Evolutionary conservation across 2,329 filamentous ascomycete genomes (phyloP).

Genomic region (Trichoderma brevicompactum): DNA sequence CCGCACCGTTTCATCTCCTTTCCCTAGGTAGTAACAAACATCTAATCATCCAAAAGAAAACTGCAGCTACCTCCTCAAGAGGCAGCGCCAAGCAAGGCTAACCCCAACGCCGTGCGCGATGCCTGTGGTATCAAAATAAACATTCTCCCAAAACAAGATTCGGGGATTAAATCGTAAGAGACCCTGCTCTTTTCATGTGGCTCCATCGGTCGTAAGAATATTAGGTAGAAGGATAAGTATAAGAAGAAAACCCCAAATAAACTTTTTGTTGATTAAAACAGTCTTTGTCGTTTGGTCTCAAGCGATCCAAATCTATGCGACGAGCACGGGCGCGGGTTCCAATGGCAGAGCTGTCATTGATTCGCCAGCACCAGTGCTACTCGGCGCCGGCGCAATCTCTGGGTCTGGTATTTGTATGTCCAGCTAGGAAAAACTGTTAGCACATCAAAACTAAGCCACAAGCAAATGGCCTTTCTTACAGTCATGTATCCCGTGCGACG

Average conservation of each 20-base stretch:
- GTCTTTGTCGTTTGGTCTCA: slow-evolving; percentile 3
- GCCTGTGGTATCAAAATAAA: slow-evolving; percentile 30
- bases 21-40: not conserved
- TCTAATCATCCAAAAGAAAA: slow-evolving; percentile 24
- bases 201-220: slow-evolving; percentile 23
- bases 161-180: slow-evolving; percentile 23
- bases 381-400: slow-evolving; percentile 63
- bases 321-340: slow-evolving; percentile 39
- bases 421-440: slow-evolving; percentile 53
- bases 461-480: slow-evolving; percentile 49
- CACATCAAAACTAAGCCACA: fast-evolving
- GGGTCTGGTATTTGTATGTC: slow-evolving; percentile 83
- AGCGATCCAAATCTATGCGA: slow-evolving; percentile 31
- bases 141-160: slow-evolving; percentile 8
- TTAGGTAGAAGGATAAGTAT: slow-evolving; percentile 20
- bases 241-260: not conserved
- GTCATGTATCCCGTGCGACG: slow-evolving; percentile 87
- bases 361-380: slow-evolving; percentile 47
- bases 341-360: slow-evolving; percentile 43
- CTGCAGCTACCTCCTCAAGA: slow-evolving; percentile 5
- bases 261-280: not conserved
- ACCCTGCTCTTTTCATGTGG: slow-evolving; percentile 23
- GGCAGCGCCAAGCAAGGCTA: slow-evolving; percentile 25
- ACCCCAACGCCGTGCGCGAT: slow-evolving; percentile 28
- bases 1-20: not conserved